Evolutionary conservation across 768 basidiomycete species (phyloP).

Genomic region (Fistulinella prunicolor): DNA sequence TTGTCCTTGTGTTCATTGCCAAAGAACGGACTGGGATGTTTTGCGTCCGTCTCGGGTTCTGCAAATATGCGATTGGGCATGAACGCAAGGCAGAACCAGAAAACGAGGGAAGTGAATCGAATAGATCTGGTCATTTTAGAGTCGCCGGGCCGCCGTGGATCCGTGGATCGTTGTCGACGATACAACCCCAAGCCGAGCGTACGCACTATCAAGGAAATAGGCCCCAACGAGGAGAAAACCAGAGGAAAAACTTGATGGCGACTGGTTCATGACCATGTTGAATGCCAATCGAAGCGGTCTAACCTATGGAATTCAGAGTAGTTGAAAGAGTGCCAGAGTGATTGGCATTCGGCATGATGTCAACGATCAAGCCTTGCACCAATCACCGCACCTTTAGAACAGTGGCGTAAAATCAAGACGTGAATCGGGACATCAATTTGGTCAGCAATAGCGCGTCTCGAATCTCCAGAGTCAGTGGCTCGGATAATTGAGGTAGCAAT

Average conservation of each 20-base stretch:
- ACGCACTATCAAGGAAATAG: not conserved
- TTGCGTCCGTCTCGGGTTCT: not conserved
- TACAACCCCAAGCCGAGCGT: not conserved
- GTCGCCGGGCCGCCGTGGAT: not conserved
- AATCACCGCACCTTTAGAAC: too few species aligned
- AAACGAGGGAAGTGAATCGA: slow-evolving; percentile 6
- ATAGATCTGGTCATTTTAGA: slow-evolving; percentile 11
- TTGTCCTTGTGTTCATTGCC: not conserved
- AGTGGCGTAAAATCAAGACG: too few species aligned
- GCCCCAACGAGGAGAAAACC: not conserved
- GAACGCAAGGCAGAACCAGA: slow-evolving; percentile 8
- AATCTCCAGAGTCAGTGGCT: too few species aligned
- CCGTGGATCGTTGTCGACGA: too few species aligned
- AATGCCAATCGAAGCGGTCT: not conserved
- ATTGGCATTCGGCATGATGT: too few species aligned
- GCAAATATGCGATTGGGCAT: slow-evolving; percentile 8
- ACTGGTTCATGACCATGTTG: not conserved
- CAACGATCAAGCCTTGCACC: too few species aligned
- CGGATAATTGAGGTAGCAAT: too few species aligned
- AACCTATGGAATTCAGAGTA: slow-evolving; percentile 19
- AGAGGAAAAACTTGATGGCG: not conserved
- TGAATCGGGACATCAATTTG: too few species aligned
- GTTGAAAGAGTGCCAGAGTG: too few species aligned
- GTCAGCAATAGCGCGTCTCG: too few species aligned
- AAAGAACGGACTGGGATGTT: not conserved